Evolutionary conservation across 768 basidiomycete genomes (phyloP).

Genomic region (Macrocybe gigantea): DNA sequence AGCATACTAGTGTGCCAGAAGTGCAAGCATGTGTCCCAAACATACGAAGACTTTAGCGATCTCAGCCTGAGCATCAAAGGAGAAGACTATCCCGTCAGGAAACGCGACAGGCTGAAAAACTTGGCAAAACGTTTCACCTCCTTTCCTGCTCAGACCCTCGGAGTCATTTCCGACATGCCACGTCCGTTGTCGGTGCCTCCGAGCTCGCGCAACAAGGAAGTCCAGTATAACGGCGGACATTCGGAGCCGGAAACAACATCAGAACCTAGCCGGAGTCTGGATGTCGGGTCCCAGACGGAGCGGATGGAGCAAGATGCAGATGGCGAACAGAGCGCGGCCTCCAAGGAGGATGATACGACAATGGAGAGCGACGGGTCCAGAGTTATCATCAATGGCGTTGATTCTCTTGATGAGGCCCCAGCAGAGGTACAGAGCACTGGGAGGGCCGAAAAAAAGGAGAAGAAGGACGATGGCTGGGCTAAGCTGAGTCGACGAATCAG

Average conservation of each 20-base stretch:
- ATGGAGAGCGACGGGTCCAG: conserved; percentile 22
- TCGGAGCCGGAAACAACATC: conserved; percentile 30
- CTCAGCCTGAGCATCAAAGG: conserved; percentile 85
- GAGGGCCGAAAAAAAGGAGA: conserved; percentile 23
- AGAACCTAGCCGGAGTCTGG: conserved; percentile 40
- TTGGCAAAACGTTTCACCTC: conserved; percentile 60
- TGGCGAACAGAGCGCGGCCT: conserved; percentile 6
- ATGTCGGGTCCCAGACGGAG: conserved; percentile 15
- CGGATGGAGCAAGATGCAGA: conserved; percentile 14
- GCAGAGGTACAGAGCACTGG: no score
- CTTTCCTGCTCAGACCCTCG: conserved; percentile 20
- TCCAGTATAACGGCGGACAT: conserved; percentile 20
- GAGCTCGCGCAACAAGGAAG: conserved; percentile 20
- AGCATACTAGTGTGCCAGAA: conserved; percentile 91
- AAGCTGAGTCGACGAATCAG: conserved; percentile 62
- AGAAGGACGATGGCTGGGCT: conserved; percentile 46
- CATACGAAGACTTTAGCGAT: conserved; percentile 92
- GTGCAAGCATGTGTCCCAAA: conserved; percentile 91
- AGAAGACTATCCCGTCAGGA: conserved; percentile 74
- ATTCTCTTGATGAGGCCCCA: no score
- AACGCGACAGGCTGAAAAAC: conserved; percentile 71
- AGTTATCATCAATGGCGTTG: conserved; percentile 20
- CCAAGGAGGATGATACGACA: conserved; percentile 12
- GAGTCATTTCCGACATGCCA: conserved; percentile 23
- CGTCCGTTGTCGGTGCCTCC: conserved; percentile 60